Base-by-base conservation (phyloP, 805 yeast species). In the Sugiyamaella lignohabitans region DNA sequence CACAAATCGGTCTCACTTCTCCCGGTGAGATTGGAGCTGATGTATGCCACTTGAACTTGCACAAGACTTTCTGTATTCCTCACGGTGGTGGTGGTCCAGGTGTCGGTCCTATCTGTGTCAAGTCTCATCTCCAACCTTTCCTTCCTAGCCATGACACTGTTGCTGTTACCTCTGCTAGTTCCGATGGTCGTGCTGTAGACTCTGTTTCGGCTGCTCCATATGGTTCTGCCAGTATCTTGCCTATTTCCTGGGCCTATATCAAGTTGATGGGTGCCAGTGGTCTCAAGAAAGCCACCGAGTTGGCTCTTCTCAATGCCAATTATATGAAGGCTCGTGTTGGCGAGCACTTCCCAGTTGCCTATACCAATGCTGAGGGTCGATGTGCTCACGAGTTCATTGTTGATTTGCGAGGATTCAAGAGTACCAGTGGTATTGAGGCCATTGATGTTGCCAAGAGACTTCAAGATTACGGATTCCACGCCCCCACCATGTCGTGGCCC, bases 41-140 rank as follows among this genome's bases (percentile, higher is more conserved):
- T 69, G 98, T 93, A 37, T 93, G 98, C 66, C 98, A 93, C 61
- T 76, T 93, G 71, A 93, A 93, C 66, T 74, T 93, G 63, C 98
- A 93, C 73, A 93, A 93, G 71, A 93, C 98, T 1, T 93, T 93
- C 73, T 88, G 97, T 40, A 87, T 93, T 61, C 94, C 96, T 46
- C 98, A 93, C 61, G 98, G 98, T 61, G 98, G 98, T 63, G 98
- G 98, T 64, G 98, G 98, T 38, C 98, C 98, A 37, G 98, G 98
- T 62, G 95, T 88, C 59, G 98, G 97, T 17, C 98, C 98, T 43
- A 93, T 93, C 53, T 87, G 98, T 74, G 98, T 91, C 48, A 82
- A 81, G 56, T 69, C 74, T 42, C 95, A 87, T 65, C 72, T 93
- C 58, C 76, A 74, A 38, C 86, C 87, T 45, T 88, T 78, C 68